These are phyloP conservation scores for Castanopsis chinensis DNA, from an alignment of 306 rosid genomes.

Conservation along the genomic window DNA sequence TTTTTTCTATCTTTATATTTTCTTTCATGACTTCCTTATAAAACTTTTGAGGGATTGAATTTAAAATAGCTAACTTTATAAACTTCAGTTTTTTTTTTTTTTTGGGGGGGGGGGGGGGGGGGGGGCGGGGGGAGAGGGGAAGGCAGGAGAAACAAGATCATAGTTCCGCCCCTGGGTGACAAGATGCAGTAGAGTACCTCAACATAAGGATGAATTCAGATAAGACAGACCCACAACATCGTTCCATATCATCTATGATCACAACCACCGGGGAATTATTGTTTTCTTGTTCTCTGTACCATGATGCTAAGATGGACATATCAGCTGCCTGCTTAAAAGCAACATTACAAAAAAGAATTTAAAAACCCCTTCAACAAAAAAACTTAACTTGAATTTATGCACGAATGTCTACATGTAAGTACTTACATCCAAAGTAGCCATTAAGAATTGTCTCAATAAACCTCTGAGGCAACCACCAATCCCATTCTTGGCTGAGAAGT, in stretches of 20 bases:
- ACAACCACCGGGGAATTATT: slow-evolving; percentile 63
- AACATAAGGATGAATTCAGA: slow-evolving; percentile 76
- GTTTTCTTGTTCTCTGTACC: slow-evolving; percentile 82
- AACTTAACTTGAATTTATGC: not conserved
- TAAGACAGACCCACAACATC: slow-evolving; percentile 75
- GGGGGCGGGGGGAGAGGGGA: fast-evolving
- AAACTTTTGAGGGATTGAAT: too few relatives aligned
- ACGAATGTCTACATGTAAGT: slow-evolving; percentile 6
- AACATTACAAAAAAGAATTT: slow-evolving; percentile 23
- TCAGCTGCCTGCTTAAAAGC: slow-evolving; percentile 67
- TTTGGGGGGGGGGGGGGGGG: too few relatives aligned
- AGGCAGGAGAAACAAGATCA: too few relatives aligned
- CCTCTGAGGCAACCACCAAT: slow-evolving; percentile 81
- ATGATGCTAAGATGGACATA: slow-evolving; percentile 80
- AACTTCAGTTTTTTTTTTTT: too few relatives aligned
- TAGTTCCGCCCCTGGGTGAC: not conserved
- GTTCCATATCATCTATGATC: slow-evolving; percentile 77
- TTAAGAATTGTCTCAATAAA: slow-evolving; percentile 65
- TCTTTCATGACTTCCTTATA: too few relatives aligned
- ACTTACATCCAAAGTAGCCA: slow-evolving; percentile 56
- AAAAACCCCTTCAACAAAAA: not conserved
- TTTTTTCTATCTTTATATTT: too few relatives aligned
- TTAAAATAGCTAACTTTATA: too few relatives aligned
- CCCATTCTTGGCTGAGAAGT: slow-evolving; percentile 72
- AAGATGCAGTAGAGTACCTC: slow-evolving; percentile 51